Conservation (phyloP, 257 asterid genomes). For the Solanum corneliomulleri region DNA sequence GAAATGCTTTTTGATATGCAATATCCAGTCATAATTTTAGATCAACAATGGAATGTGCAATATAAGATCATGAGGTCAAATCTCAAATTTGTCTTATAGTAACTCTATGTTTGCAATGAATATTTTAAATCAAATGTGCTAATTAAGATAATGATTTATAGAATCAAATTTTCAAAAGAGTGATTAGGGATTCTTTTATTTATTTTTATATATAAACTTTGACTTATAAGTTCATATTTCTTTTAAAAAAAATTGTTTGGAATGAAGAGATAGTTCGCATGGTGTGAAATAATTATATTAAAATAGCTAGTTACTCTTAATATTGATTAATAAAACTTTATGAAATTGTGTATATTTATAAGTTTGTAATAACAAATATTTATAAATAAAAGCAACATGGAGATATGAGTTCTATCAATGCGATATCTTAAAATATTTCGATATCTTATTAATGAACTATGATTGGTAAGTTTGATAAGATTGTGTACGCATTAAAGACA, state of each 20-base stretch:
- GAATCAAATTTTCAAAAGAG: not conserved
- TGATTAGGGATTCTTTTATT: not conserved
- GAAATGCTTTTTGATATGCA: not conserved
- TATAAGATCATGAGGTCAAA: too few relatives aligned
- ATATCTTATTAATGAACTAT: not conserved
- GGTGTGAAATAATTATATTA: not conserved
- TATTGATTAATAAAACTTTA: not conserved
- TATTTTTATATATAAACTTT: not conserved
- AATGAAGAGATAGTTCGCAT: not conserved
- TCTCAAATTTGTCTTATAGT: not conserved
- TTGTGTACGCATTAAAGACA: not conserved
- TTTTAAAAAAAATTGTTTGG: not conserved
- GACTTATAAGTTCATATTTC: not conserved
- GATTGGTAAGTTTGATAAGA: not conserved
- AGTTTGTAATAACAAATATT: not conserved
- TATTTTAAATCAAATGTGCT: not conserved
- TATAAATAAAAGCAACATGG: not conserved
- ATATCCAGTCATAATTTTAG: too few relatives aligned
- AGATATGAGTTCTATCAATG: not conserved
- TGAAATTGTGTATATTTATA: not conserved
- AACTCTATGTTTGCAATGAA: not conserved
- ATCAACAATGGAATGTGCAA: not conserved
- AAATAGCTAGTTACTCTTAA: not conserved
- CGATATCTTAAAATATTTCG: not conserved
- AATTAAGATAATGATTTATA: not conserved